These are phyloP conservation scores for Guyanaporus albipodus DNA, from an alignment of 768 basidiomycete genomes.

Conservation along the genomic window DNA sequence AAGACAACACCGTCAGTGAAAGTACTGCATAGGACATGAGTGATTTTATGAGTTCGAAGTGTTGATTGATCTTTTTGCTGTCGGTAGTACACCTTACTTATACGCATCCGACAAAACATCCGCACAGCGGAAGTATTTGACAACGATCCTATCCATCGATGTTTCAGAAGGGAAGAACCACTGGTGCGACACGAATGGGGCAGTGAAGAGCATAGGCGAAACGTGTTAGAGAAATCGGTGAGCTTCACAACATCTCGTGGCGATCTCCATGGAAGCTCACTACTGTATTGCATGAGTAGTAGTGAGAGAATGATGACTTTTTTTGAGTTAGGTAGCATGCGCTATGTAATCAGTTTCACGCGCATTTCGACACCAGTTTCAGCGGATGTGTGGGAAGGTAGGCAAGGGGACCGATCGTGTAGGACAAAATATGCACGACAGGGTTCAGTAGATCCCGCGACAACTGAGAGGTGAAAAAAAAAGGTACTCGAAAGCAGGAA, in stretches of 20 bases:
- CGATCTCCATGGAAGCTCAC: no score
- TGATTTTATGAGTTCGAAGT: not conserved
- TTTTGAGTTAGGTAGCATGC: no score
- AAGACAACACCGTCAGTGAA: constrained; percentile 3
- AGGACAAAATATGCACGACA: no score
- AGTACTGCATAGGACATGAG: constrained; percentile 3
- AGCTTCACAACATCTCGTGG: no score
- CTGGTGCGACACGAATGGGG: not conserved
- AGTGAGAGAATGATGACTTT: not conserved
- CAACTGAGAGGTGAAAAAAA: no score
- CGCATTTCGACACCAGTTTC: no score
- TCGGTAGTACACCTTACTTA: constrained; percentile 2
- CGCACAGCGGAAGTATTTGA: not conserved
- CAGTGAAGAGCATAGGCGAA: not conserved
- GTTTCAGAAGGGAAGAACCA: not conserved
- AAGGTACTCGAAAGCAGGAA: no score
- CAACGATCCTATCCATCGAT: no score
- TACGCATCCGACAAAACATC: not conserved
- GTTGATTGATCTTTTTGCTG: not conserved
- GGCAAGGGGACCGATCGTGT: no score
- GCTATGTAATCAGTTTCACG: no score
- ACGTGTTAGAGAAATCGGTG: not conserved
- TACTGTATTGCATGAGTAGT: not conserved
- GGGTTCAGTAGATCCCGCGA: no score
- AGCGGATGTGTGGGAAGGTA: no score